phyloP scores from a whole-genome alignment of 306 rosid species.

The Amphicarpaea edgeworthii region DNA sequence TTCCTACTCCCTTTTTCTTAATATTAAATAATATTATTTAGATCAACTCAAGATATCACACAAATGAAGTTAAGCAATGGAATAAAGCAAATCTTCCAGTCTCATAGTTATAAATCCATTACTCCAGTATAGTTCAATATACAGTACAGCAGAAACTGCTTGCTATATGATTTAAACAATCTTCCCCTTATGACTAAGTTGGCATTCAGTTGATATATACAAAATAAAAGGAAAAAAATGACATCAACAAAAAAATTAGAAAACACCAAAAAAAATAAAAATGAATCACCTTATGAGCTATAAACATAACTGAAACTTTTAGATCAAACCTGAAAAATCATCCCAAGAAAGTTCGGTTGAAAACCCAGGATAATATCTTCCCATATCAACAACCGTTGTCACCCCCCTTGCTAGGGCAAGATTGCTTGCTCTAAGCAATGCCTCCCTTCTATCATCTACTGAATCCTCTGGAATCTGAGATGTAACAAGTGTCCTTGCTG shows the following conservation, averaged over 20 bases:
- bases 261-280: background rate
- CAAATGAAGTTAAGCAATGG: constrained; percentile 22
- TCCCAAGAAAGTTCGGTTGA: constrained; percentile 74
- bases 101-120: constrained; percentile 1
- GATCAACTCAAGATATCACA: constrained; percentile 13
- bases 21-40: background rate
- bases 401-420: constrained; percentile 75
- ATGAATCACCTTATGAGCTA: constrained; percentile 14
- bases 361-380: constrained; percentile 76
- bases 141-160: constrained; percentile 1
- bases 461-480: constrained; percentile 71
- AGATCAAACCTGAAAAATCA: constrained; percentile 79
- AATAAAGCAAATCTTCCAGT: constrained; percentile 1
- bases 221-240: background rate
- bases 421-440: constrained; percentile 73
- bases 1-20: background rate
- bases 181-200: constrained; percentile 10
- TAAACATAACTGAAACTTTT: constrained; percentile 27
- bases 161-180: constrained; percentile 7
- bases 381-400: constrained; percentile 90
- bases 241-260: background rate
- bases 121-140: constrained; percentile 21
- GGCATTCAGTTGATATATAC: constrained; percentile 7
- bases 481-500: constrained; percentile 63
- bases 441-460: constrained; percentile 81